A percentile compares a stretch with the other conserved stretches of the same genome.
Evolutionary conservation across 306 rosid species (phyloP).

Genomic region (Prunus kanzakura): DNA sequence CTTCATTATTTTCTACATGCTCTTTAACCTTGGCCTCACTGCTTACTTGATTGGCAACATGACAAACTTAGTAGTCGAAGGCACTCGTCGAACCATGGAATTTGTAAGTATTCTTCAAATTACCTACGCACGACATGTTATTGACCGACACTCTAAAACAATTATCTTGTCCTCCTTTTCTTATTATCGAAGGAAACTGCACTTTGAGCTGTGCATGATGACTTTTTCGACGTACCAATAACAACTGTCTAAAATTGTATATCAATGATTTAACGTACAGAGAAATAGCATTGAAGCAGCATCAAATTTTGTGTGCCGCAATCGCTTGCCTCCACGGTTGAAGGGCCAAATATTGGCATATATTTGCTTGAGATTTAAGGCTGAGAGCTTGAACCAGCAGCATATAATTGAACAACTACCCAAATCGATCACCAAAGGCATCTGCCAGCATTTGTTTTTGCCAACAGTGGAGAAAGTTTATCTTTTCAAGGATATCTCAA

Average conservation of each 20-base stretch:
- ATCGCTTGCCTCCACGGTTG: conserved; percentile 63
- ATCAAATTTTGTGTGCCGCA: conserved; percentile 74
- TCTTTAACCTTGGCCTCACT: conserved; percentile 91
- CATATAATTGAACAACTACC: conserved; percentile 82
- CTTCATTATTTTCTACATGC: conserved; percentile 86
- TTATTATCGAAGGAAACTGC: neutral
- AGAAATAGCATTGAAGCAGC: conserved; percentile 87
- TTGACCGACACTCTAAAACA: too few species aligned
- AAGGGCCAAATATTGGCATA: conserved; percentile 79
- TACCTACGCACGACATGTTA: too few species aligned
- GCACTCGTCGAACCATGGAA: conserved; percentile 96
- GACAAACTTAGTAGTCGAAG: conserved; percentile 93
- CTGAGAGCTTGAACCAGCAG: conserved; percentile 82
- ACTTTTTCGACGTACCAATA: too few species aligned
- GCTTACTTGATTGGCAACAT: conserved; percentile 97
- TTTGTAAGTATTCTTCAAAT: conserved; percentile 46
- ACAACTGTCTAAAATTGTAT: neutral
- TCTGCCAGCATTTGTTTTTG: conserved; percentile 66
- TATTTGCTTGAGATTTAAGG: conserved; percentile 90
- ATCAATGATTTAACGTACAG: conserved; percentile 20
- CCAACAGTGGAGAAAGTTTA: conserved; percentile 64
- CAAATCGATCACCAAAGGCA: conserved; percentile 73
- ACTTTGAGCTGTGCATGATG: too few species aligned
- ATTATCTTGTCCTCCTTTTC: too few species aligned
- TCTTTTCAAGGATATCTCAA: conserved; percentile 73